phyloP scores from a whole-genome alignment of 1,284 basidiomycete species.

The Takashimella koratensis region DNA sequence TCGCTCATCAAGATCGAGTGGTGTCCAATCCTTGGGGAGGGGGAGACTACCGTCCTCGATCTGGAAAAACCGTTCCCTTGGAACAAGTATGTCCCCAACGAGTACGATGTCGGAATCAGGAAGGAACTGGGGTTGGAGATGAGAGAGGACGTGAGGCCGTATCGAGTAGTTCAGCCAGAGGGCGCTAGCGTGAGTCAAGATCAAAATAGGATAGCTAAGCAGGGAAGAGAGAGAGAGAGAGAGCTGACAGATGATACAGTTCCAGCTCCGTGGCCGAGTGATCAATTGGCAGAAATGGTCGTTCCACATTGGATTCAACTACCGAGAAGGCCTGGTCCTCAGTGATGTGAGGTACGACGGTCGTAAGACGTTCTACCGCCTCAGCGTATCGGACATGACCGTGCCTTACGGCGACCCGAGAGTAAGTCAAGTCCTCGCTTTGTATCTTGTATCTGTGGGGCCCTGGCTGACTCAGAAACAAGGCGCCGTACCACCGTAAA shows the following conservation, averaged over 20 bases:
- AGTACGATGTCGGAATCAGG: conserved; percentile 39
- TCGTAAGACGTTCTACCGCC: conserved; percentile 44
- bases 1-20: conserved; percentile 18
- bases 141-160: conserved; percentile 72
- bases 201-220: no score
- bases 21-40: conserved; percentile 18
- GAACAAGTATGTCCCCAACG: conserved; percentile 33
- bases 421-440: no score
- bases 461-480: conserved; percentile 5
- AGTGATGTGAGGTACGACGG: conserved; percentile 44
- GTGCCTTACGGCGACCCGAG: conserved; percentile 51
- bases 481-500: conserved; percentile 37
- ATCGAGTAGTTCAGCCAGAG: conserved; percentile 82
- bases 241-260: conserved; percentile 50
- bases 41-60: conserved; percentile 18
- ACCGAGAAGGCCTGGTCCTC: conserved; percentile 46
- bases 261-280: conserved; percentile 74
- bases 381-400: conserved; percentile 50
- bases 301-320: conserved; percentile 35
- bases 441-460: no score
- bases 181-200: conserved; percentile 61
- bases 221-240: no score
- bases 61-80: conserved; percentile 28
- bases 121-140: conserved; percentile 53
- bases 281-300: conserved; percentile 43